A percentile compares a stretch with the other conserved stretches of the same genome.
Evolutionary conservation across 306 rosid genomes (phyloP).

Genomic region (Nissolia schottii): DNA sequence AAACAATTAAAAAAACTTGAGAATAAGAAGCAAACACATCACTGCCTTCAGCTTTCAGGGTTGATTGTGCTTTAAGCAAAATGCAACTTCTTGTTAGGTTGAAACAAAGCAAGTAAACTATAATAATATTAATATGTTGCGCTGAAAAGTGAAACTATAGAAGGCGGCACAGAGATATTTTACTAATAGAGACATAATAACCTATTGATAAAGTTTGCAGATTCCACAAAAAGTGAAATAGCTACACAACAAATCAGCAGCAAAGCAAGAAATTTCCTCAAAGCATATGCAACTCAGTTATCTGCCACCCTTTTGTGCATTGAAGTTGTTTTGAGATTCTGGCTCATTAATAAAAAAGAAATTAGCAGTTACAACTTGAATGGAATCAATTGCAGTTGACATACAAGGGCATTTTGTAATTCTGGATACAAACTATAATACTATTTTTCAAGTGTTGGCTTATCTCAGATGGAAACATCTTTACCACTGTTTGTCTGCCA

Average conservation of each 20-base stretch:
- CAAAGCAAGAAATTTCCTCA: background rate
- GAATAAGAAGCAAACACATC: background rate
- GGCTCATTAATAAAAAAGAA: background rate
- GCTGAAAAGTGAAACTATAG: constrained; percentile 22
- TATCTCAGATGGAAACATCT: no score
- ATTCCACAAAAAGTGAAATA: background rate
- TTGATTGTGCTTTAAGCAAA: constrained; percentile 46
- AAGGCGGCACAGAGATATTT: background rate
- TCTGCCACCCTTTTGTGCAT: background rate
- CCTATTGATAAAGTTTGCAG: background rate
- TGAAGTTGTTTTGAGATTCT: background rate
- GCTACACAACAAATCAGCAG: background rate
- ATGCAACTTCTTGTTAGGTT: constrained; percentile 30
- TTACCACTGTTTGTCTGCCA: background rate
- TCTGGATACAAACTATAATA: no score
- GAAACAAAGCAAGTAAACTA: constrained; percentile 20
- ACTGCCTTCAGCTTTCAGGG: constrained; percentile 28
- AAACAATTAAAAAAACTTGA: background rate
- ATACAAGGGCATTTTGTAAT: background rate
- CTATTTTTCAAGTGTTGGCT: no score
- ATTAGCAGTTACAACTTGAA: background rate
- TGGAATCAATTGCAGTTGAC: background rate
- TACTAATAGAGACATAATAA: background rate
- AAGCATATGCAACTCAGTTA: background rate
- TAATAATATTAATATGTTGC: constrained; percentile 5